Percentiles rank a stretch among this genome's conserved stretches.
Conservation (phyloP, 345 rosid species). For the Hypericum perforatum region DNA sequence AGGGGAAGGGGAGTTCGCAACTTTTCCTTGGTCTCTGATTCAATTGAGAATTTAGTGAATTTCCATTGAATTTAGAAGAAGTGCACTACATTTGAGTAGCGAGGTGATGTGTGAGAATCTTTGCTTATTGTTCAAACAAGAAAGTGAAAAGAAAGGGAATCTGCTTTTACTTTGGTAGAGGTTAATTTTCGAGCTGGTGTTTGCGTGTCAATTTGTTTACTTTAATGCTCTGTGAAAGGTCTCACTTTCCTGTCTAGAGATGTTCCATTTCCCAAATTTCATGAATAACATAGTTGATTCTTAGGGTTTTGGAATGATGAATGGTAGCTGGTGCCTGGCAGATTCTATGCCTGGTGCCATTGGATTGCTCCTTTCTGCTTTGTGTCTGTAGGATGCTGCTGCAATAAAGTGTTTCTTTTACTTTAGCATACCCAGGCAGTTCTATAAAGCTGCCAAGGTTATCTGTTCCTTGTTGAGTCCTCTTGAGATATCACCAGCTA, state of each 20-base stretch:
- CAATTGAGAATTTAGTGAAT: constrained; percentile 15
- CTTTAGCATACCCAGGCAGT: constrained; percentile 34
- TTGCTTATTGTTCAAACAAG: constrained; percentile 13
- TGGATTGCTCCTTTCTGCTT: constrained; percentile 33
- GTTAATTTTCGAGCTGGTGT: constrained; percentile 45
- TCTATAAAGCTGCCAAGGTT: constrained; percentile 58
- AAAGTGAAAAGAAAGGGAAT: constrained; percentile 49
- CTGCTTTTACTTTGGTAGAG: constrained; percentile 36
- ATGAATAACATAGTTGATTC: constrained; percentile 8
- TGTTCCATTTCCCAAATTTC: constrained; percentile 32
- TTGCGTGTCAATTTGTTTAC: constrained; percentile 36
- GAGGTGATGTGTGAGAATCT: constrained; percentile 12
- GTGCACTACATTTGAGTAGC: constrained; percentile 18
- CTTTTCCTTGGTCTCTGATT: constrained; percentile 31
- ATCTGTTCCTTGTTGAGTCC: constrained; percentile 62
- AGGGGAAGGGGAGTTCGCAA: constrained; percentile 34
- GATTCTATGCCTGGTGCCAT: constrained; percentile 62
- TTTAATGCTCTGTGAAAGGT: constrained; percentile 56
- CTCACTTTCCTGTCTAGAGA: constrained; percentile 62
- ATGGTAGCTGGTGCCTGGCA: constrained; percentile 20
- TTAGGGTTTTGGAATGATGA: constrained; percentile 34
- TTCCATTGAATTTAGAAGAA: constrained; percentile 2
- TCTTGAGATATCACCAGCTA: constrained; percentile 51
- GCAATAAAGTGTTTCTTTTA: constrained; percentile 29
- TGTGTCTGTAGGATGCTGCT: constrained; percentile 41